phyloP scores from a whole-genome alignment of 768 basidiomycete genomes.

The Aureoboletus auriporus region DNA sequence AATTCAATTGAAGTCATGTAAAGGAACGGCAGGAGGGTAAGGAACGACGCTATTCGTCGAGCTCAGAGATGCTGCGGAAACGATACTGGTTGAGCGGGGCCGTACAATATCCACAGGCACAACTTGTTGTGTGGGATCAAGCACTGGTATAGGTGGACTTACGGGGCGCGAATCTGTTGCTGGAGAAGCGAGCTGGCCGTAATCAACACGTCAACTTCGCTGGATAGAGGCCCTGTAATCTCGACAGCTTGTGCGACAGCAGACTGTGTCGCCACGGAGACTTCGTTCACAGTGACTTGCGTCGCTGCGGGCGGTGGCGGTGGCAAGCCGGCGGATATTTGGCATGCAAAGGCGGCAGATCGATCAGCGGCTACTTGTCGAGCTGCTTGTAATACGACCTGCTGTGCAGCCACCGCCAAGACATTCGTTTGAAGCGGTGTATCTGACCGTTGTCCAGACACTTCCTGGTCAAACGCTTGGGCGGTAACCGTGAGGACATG shows the following conservation, averaged over 20 bases:
- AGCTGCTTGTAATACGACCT: constrained; percentile 77
- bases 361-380: constrained; percentile 53
- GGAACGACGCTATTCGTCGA: constrained; percentile 18
- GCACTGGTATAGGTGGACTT: constrained; percentile 21
- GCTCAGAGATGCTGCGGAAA: constrained; percentile 22
- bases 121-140: constrained; percentile 25
- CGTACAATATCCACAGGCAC: constrained; percentile 29
- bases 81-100: constrained; percentile 33
- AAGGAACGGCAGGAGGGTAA: constrained; percentile 24
- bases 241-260: constrained; percentile 84
- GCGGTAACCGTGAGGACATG: constrained; percentile 71
- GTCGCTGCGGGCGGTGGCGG: constrained; percentile 28
- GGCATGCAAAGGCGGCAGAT: constrained; percentile 38
- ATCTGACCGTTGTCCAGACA: constrained; percentile 48
- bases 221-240: constrained; percentile 65
- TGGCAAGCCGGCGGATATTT: constrained; percentile 39
- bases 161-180: constrained; percentile 36
- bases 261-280: constrained; percentile 61
- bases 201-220: constrained; percentile 78
- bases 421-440: constrained; percentile 47
- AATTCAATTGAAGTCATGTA: constrained; percentile 25
- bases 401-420: constrained; percentile 73
- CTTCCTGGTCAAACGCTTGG: constrained; percentile 70
- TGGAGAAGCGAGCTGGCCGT: constrained; percentile 56
- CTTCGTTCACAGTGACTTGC: constrained; percentile 53